phyloP scores from a whole-genome alignment of 192 early-diverging fungal species.

The Coemansia sp. region DNA sequence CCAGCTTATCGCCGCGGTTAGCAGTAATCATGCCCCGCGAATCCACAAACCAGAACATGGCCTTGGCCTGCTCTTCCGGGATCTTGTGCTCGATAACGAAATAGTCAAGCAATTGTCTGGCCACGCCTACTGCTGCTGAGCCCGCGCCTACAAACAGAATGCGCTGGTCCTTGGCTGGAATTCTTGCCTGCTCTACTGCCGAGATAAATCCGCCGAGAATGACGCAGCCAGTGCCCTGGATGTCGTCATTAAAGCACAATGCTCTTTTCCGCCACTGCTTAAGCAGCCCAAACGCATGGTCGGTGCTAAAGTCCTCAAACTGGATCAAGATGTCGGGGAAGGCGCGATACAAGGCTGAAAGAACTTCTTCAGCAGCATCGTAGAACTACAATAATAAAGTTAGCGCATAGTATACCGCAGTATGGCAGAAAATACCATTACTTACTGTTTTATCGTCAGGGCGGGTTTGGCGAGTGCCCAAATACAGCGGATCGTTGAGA shows the following conservation, averaged over 20 bases:
- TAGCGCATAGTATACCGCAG: too few relatives aligned
- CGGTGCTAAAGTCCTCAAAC: slow-evolving; percentile 94
- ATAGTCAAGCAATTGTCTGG: slow-evolving; percentile 81
- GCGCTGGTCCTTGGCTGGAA: slow-evolving; percentile 74
- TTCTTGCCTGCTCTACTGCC: slow-evolving; percentile 64
- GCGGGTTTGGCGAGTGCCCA: slow-evolving; percentile 71
- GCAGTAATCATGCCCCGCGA: slow-evolving; percentile 86
- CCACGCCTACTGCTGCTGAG: slow-evolving; percentile 92
- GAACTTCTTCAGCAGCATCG: slow-evolving; percentile 71
- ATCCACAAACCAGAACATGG: slow-evolving; percentile 80
- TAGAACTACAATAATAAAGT: slow-evolving; percentile 55
- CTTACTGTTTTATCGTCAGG: slow-evolving; percentile 47
- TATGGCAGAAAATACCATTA: too few relatives aligned
- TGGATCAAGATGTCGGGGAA: slow-evolving; percentile 89
- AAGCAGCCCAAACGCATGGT: slow-evolving; percentile 85
- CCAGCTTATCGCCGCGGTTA: slow-evolving; percentile 83
- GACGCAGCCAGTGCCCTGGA: slow-evolving; percentile 73
- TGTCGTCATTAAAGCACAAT: slow-evolving; percentile 86
- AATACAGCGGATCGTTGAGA: slow-evolving; percentile 82
- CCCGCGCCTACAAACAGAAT: slow-evolving; percentile 95
- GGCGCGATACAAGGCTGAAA: slow-evolving; percentile 63
- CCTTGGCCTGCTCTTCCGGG: slow-evolving; percentile 12
- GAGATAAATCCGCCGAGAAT: slow-evolving; percentile 89
- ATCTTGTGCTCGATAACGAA: slow-evolving; percentile 73
- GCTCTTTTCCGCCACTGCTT: slow-evolving; percentile 71